Evolutionary conservation across 1,284 basidiomycete genomes (phyloP), one percentile per base, ranked within the genome.

Genomic region (Tylopilus sp.): DNA sequence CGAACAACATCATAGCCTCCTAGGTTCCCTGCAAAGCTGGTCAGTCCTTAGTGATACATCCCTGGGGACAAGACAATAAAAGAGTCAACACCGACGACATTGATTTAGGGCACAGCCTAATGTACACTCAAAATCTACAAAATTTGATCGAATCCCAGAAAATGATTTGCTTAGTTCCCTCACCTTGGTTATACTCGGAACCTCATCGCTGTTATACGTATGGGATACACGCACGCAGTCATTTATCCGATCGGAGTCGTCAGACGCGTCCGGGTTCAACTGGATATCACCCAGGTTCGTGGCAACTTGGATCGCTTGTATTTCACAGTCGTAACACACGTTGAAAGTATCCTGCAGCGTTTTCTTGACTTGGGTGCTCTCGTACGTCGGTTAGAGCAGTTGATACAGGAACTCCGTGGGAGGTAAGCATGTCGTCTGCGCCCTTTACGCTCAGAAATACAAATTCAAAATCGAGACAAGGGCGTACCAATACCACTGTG

Each of bases 281-380:
- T 57, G 73, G 3, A 67, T 82, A 16, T 81, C 77, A 52, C 57
- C 61, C 43, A 86, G 84, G 86, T 81, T 44, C 40, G 69, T 42
- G 11, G 40, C 43, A 10, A 13, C 7, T 26, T 21, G 4, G 1
- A 7, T 33, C 5, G 2, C 15, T 4, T 7, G 16, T 31, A 13
- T 21, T 25, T 6, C 16, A n/a, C 13, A 6, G 35, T 50, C 18
- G 35, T 49, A 25, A 53, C 15, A 29, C 18, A 7, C 30, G 8
- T 6, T 40, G 34, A 3, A 54, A 88, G 86, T 60, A 62, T 85
- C 7, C 63, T 82, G n/a, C 65, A 69, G 25, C 74, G 79, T 10
- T 88, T 88, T 60, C 51, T 85, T 34, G 74, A 69, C 6, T 80
- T 88, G 44, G 87, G 87, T 2, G 78, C 78, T 2, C 61, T 80